Evolutionary conservation across 441 rosid genomes (phyloP).

Genomic region (Pelargonium fulgidum): DNA sequence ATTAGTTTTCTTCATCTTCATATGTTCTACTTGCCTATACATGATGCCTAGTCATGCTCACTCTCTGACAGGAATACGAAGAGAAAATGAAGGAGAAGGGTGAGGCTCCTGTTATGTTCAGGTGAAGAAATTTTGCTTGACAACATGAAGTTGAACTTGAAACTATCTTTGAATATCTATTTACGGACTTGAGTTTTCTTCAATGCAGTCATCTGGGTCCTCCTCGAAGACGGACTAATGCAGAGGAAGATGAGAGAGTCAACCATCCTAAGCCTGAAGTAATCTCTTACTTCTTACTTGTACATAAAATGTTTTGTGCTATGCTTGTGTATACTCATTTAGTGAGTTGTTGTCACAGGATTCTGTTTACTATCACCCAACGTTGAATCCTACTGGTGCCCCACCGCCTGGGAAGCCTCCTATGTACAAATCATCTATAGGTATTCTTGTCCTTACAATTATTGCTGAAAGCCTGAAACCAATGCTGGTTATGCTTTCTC

Average conservation of each 20-base stretch:
- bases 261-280: conserved; percentile 87
- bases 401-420: conserved; percentile 99
- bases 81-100: conserved; percentile 95
- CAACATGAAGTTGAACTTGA: background rate
- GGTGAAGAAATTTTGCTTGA: conserved; percentile 34
- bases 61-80: conserved; percentile 57
- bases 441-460: conserved; percentile 23
- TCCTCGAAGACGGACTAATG: conserved; percentile 59
- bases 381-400: conserved; percentile 92
- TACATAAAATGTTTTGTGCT: conserved; percentile 10
- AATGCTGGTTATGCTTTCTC: no score
- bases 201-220: conserved; percentile 80
- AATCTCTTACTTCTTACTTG: conserved; percentile 23
- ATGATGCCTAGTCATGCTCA: conserved; percentile 8
- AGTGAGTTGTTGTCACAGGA: conserved; percentile 44
- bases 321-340: conserved; percentile 13
- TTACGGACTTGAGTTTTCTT: conserved; percentile 25
- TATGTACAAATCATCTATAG: conserved; percentile 85
- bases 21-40: conserved; percentile 16
- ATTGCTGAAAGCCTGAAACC: no score
- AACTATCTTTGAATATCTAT: conserved; percentile 13
- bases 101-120: conserved; percentile 92
- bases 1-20: background rate
- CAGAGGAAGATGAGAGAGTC: conserved; percentile 77
- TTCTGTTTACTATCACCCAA: conserved; percentile 93